Evolutionary conservation across 2,329 filamentous ascomycete genomes (phyloP), one percentile per base, ranked within the genome.

Genomic region (Cladophialophora yegresii): DNA sequence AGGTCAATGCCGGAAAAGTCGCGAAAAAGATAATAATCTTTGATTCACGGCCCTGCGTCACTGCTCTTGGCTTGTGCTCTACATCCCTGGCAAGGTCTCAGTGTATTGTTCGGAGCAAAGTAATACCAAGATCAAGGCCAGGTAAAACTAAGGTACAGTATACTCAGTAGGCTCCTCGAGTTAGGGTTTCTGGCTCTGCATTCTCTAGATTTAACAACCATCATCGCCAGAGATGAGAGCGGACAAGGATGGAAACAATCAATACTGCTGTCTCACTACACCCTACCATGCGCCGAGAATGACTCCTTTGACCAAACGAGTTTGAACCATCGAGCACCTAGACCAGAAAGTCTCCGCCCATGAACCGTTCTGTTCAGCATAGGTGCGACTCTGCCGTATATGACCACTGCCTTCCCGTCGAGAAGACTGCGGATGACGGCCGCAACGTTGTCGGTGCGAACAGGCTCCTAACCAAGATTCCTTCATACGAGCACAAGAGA

Each of bases 231-330:
- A 43, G 16, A 43, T 20, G 36, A n/a, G 16, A 43, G 36, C 1
- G 7, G 16, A 43, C 7, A 20, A 43, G 8, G 36, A n/a, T 16
- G 36, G 36, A n/a, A 22, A 22, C 33, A 47, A 43, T 28, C 10
- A 43, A 58, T 26, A 43, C n/a, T 58, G 20, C 47, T 16, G 36
- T 43, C 36, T 43, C 47, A 20, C 47, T 51, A 20, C 16, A 51
- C 20, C 47, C 47, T 51, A 51, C 47, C 20, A 51, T 51, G 47
- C 47, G 47, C 47, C 47, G 16, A 51, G 13, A 51, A 51, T 28
- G 47, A 51, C 47, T 28, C 47, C 16, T 43, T n/a, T 43, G n/a
- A n/a, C n/a, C 16, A 43, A 43, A 16, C 0, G 36, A 6, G 13
- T 43, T 20, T 43, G 16, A 16, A 43, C 36, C 36, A 43, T n/a